phyloP scores from a whole-genome alignment of 1,139 yeast species.

The Geotrichum klebahnii region DNA sequence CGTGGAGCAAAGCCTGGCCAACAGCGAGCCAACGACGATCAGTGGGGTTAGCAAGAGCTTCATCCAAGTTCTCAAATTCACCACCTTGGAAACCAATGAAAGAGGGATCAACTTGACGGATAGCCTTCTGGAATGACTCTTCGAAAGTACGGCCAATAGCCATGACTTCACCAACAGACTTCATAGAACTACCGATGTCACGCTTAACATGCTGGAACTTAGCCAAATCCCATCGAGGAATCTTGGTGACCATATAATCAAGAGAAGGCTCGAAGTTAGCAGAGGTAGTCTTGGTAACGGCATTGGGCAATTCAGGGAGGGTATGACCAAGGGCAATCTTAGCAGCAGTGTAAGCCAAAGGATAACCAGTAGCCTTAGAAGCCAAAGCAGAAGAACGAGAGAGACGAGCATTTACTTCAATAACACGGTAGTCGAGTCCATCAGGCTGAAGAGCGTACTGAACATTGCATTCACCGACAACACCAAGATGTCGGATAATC shows the following conservation, averaged over 20 bases:
- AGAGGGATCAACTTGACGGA: conserved; percentile 92
- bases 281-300: conserved; percentile 91
- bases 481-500: conserved; percentile 95
- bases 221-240: conserved; percentile 98
- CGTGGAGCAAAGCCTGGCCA: conserved; percentile 90
- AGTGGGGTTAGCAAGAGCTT: conserved; percentile 80
- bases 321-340: conserved; percentile 94
- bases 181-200: conserved; percentile 88
- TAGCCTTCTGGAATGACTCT: conserved; percentile 97
- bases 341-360: conserved; percentile 97
- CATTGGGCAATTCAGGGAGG: conserved; percentile 88
- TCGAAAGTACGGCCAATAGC: conserved; percentile 96
- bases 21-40: conserved; percentile 98
- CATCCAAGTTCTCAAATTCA: conserved; percentile 73
- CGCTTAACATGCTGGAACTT: conserved; percentile 92
- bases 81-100: conserved; percentile 90
- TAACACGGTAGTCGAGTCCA: conserved; percentile 91
- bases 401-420: conserved; percentile 96
- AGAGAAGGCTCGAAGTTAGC: conserved; percentile 97
- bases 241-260: conserved; percentile 95
- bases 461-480: conserved; percentile 98
- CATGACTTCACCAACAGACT: conserved; percentile 99
- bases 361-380: conserved; percentile 98
- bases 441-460: conserved; percentile 97
- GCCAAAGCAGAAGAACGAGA: conserved; percentile 98